These are phyloP conservation scores for Fusarium oligoseptatum DNA, from an alignment of 2,329 filamentous ascomycete species.

Conservation along the genomic window DNA sequence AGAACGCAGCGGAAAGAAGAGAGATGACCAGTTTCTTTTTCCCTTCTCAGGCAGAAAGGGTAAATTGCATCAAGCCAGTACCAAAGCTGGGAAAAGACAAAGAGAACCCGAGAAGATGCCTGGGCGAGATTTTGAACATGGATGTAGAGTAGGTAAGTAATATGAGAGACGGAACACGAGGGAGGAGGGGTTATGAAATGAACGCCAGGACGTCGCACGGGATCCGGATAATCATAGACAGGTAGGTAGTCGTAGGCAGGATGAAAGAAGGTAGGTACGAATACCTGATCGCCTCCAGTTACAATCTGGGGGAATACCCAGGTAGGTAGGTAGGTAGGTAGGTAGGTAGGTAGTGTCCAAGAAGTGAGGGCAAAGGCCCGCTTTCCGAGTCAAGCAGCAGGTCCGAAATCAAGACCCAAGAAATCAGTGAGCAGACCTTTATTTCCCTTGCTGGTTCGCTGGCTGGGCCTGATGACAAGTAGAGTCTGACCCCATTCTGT, in stretches of 20 bases:
- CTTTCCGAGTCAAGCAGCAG: conserved; percentile 27
- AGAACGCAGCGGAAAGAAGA: not conserved
- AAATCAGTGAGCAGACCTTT: conserved; percentile 11
- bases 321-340: not conserved
- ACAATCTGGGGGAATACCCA: conserved; percentile 3
- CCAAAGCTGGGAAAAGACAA: not conserved
- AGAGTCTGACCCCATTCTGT: conserved; percentile 3
- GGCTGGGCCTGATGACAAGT: conserved; percentile 25
- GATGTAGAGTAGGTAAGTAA: not conserved
- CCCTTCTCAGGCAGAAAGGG: conserved; percentile 2
- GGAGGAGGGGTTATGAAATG: conserved; percentile 15
- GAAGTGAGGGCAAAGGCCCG: conserved; percentile 15
- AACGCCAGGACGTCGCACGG: conserved; percentile 15
- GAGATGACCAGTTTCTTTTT: not conserved
- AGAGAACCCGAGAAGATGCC: not conserved
- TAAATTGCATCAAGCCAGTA: not conserved
- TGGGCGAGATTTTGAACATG: conserved; percentile 2
- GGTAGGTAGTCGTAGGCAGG: not conserved
- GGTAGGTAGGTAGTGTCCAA: not conserved
- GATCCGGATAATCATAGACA: not conserved
- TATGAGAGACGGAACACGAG: conserved; percentile 8
- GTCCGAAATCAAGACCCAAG: conserved; percentile 2
- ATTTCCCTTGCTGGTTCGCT: conserved; percentile 8
- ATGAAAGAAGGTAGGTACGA: not conserved
- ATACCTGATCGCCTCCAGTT: not conserved